phyloP scores from a whole-genome alignment of 768 basidiomycete species.

The Termitomyces sp. region DNA sequence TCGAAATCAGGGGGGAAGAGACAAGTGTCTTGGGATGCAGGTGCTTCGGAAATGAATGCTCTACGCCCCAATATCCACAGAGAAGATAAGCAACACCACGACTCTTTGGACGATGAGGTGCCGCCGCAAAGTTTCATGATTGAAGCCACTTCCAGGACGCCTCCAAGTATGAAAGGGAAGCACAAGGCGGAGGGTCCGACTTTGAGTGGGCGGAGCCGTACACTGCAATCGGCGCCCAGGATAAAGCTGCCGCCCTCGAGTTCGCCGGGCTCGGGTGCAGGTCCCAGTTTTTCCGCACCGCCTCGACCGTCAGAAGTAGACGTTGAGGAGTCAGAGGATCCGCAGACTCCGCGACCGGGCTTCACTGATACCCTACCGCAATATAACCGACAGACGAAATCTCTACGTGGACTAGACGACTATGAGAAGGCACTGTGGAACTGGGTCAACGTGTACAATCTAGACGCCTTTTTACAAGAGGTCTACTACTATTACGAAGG shows the following conservation, averaged over 20 bases:
- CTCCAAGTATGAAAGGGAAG: conserved; percentile 23
- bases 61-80: conserved; percentile 69
- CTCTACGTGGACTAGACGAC: conserved; percentile 68
- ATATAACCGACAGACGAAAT: conserved; percentile 31
- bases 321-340: conserved; percentile 25
- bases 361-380: conserved; percentile 23
- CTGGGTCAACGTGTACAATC: conserved; percentile 98
- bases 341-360: conserved; percentile 12
- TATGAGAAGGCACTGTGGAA: conserved; percentile 95
- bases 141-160: conserved; percentile 54
- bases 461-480: conserved; percentile 93
- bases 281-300: conserved; percentile 41
- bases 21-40: conserved; percentile 53
- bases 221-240: conserved; percentile 44
- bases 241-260: conserved; percentile 28
- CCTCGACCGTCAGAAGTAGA: conserved; percentile 64
- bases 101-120: conserved; percentile 77
- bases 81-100: conserved; percentile 55
- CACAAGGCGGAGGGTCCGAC: conserved; percentile 12
- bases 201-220: conserved; percentile 33
- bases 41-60: conserved; percentile 47
- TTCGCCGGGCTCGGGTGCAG: conserved; percentile 18
- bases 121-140: conserved; percentile 85
- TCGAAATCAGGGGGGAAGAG: conserved; percentile 40
- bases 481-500: conserved; percentile 96